Evolutionary conservation across 202 grass and related monocot genomes (phyloP).

Genomic region (Setaria italica): DNA sequence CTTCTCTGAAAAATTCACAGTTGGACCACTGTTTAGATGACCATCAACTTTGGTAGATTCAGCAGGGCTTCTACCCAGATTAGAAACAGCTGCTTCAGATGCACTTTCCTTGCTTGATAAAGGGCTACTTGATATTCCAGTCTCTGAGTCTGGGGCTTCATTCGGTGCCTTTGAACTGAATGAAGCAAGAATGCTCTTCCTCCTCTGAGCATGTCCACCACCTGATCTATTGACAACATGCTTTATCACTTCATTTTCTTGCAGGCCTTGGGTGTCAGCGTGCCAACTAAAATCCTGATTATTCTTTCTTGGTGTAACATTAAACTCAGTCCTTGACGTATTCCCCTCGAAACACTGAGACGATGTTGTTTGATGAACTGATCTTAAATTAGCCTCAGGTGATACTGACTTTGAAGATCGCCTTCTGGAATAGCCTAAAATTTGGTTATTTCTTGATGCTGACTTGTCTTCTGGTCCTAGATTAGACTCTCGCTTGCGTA

Average conservation of each 20-base stretch:
- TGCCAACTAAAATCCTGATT: constrained; percentile 19
- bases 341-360: constrained; percentile 24
- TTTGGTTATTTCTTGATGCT: constrained; percentile 29
- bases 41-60: constrained; percentile 23
- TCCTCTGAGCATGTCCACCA: constrained; percentile 40
- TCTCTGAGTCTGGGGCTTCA: constrained; percentile 34
- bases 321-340: constrained; percentile 18
- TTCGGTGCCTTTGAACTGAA: constrained; percentile 11
- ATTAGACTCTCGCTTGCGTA: constrained; percentile 10
- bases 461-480: constrained; percentile 30
- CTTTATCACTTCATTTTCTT: constrained; percentile 30
- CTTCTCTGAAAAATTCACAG: constrained; percentile 21
- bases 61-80: constrained; percentile 23
- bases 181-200: constrained; percentile 45
- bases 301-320: constrained; percentile 31
- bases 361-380: constrained; percentile 6
- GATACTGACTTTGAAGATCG: constrained; percentile 40
- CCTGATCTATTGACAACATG: constrained; percentile 6
- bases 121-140: constrained; percentile 34
- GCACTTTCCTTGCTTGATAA: constrained; percentile 38
- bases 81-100: constrained; percentile 32
- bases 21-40: background rate
- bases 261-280: constrained; percentile 26
- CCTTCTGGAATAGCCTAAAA: constrained; percentile 47
- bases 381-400: constrained; percentile 44